phyloP scores from a whole-genome alignment of 441 rosid genomes.

The Pelargonium fulgidum region DNA sequence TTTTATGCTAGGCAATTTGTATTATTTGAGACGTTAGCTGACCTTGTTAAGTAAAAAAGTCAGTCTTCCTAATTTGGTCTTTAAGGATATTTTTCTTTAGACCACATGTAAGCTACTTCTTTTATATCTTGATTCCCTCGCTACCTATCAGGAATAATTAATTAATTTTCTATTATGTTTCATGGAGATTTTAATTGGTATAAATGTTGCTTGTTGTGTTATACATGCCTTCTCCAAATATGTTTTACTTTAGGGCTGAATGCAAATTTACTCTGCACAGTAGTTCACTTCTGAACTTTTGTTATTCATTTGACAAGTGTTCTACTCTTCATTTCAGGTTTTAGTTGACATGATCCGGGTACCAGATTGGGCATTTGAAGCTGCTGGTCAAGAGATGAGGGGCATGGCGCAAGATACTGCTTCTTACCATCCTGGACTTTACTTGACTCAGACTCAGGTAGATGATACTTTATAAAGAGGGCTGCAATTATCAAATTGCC shows the following conservation, averaged over 20 bases:
- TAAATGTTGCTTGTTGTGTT: not conserved
- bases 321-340: conserved; percentile 38
- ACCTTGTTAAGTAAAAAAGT: not conserved
- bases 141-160: not conserved
- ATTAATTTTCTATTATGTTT: not conserved
- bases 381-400: conserved; percentile 98
- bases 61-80: not conserved
- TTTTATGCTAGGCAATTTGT: not conserved
- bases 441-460: conserved; percentile 88
- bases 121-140: not conserved
- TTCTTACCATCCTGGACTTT: conserved; percentile 91
- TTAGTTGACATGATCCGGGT: conserved; percentile 88
- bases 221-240: not conserved
- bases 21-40: not conserved
- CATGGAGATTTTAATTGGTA: not conserved
- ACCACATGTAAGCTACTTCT: not conserved
- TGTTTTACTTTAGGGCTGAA: too few relatives aligned
- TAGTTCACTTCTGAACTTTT: not conserved
- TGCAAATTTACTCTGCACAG: too few relatives aligned
- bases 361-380: conserved; percentile 99
- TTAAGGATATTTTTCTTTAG: too few relatives aligned
- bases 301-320: not conserved
- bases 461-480: not conserved
- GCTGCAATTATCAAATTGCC: not conserved
- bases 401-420: conserved; percentile 84